Base-by-base conservation (phyloP, 139 green algal species). In the Picochlorum costavermella region DNA sequence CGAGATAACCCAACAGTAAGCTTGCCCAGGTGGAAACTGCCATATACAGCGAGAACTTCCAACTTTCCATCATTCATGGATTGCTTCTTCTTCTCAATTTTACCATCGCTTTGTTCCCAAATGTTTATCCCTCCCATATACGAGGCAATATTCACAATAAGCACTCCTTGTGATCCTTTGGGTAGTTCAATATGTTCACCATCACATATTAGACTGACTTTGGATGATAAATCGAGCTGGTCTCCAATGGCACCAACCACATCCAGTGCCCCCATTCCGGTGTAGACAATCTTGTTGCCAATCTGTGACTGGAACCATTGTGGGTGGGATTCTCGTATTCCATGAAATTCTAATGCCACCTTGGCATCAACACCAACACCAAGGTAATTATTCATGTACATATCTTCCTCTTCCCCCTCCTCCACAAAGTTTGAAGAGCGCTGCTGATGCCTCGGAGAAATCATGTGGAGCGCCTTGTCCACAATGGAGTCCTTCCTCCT, bases 281-380 rank as follows among this genome's bases (percentile, higher is more conserved):
- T 86, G 74, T 95, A 95, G 71, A 82, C 78, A 43, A 94, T 28
- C 73, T 88, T 86, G 70, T 88, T 86, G 30, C 83, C 73, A 40
- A 79, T 50, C 64, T 75, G 55, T 2, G 65, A 71, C 48, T 50
- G 31, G 5, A 74, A 64, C 60, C 65, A 72, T 9, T 61, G n/a
- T 2, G 84, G 84, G 59, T 80, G 84, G 43, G 73, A 63, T 63
- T 88, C 81, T 20, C 87, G 73, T 58, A 87, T 75, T 10, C 33
- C 11, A 60, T 95, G 87, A 58, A 95, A 91, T 37, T 89, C 75
- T 30, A 92, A 68, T 12, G 83, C 75, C 55, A 78, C 84, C 71
- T 88, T 84, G 45, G 83, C 82, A 63, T 94, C 86, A 10, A 90
- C 78, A 13, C 86, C 86, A 9, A 94, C 69, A n/a, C 86, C 86